Conservation (phyloP, 768 basidiomycete species). For the Xerocomus brunneocitrinus region DNA sequence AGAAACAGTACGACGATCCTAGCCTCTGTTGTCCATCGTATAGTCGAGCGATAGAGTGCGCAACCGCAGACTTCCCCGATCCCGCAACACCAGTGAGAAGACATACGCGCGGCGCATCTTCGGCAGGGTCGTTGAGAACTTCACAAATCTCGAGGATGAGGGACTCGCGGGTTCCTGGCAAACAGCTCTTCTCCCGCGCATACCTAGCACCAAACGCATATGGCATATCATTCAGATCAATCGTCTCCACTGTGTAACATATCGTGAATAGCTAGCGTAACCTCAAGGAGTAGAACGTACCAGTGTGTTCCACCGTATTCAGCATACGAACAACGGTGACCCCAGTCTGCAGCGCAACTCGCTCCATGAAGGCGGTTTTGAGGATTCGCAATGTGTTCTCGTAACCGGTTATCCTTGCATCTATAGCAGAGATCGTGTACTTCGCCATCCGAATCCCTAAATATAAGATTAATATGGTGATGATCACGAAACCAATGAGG, state of each 20-base stretch:
- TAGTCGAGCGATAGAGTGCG: no score
- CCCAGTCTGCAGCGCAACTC: not conserved
- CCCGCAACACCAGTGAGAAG: no score
- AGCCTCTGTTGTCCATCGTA: no score
- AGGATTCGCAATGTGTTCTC: not conserved
- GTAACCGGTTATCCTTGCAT: not conserved
- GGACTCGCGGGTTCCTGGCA: not conserved
- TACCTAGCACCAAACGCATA: not conserved
- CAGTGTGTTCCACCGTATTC: not conserved
- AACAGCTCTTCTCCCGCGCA: not conserved
- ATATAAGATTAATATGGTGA: no score
- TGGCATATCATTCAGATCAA: no score
- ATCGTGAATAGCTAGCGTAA: not conserved
- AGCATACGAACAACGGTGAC: not conserved
- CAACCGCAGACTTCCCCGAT: no score
- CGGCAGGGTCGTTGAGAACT: not conserved
- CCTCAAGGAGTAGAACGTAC: not conserved
- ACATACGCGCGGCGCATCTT: no score
- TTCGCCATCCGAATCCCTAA: no score
- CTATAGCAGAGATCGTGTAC: not conserved
- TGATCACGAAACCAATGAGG: no score
- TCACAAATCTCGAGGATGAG: not conserved
- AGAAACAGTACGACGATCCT: not conserved
- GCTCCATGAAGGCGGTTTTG: not conserved
- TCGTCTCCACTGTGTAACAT: not conserved